Evolutionary conservation across 2,329 filamentous ascomycete genomes (phyloP).

Genomic region (Colletotrichum sp.): DNA sequence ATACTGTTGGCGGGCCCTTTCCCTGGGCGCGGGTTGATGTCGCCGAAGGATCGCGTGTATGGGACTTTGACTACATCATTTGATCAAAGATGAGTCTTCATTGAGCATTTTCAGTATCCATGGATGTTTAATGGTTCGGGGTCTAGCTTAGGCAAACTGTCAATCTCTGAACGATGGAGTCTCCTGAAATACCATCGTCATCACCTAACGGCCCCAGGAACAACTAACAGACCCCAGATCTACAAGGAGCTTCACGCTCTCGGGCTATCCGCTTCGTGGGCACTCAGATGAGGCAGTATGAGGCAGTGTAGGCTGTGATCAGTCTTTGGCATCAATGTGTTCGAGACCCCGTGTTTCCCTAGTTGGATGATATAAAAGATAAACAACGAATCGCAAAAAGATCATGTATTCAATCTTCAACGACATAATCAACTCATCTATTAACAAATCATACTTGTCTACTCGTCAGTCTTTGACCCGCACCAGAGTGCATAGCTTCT

Average conservation of each 20-base stretch:
- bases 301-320: background rate
- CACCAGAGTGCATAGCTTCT: background rate
- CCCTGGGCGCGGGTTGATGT: too few species aligned
- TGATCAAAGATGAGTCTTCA: background rate
- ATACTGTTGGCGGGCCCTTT: background rate
- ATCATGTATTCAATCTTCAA: background rate
- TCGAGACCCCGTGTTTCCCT: background rate
- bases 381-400: background rate
- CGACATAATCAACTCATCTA: background rate
- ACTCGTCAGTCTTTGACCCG: background rate
- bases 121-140: background rate
- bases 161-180: background rate
- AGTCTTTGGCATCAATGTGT: background rate
- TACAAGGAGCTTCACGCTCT: background rate
- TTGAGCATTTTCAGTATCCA: background rate
- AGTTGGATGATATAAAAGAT: background rate
- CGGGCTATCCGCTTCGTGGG: background rate
- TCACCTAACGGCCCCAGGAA: background rate
- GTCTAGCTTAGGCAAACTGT: background rate
- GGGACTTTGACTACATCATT: too few species aligned
- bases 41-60: too few species aligned
- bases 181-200: background rate
- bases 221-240: background rate
- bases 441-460: background rate
- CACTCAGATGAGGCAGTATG: background rate